Conservation (phyloP, 2,329 filamentous ascomycete species). For the Stagonosporopsis rhizophila region DNA sequence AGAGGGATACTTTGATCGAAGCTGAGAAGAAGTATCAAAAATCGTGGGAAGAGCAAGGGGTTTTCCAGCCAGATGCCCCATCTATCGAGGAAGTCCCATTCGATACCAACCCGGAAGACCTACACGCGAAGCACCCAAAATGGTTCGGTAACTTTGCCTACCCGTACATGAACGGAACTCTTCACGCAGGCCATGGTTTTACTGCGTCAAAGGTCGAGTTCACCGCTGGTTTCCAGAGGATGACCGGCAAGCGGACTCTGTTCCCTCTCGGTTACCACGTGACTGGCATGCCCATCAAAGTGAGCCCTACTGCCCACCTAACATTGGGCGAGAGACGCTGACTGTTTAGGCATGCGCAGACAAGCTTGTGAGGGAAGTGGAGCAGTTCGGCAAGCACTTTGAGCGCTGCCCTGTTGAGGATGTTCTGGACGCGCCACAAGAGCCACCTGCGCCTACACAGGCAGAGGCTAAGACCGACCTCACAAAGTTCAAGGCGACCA, state of each 20-base stretch:
- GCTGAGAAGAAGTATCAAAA: slow-evolving; percentile 93
- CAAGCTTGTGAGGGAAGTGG: slow-evolving; percentile 89
- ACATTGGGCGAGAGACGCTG: background rate
- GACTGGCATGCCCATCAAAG: slow-evolving; percentile 92
- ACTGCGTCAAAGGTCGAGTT: slow-evolving; percentile 95
- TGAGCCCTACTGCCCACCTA: background rate
- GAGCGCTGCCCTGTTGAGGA: slow-evolving; percentile 66
- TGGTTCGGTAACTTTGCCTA: slow-evolving; percentile 85
- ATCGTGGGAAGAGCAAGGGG: slow-evolving; percentile 75
- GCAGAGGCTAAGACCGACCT: slow-evolving; percentile 76
- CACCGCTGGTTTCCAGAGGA: slow-evolving; percentile 81
- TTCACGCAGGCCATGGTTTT: slow-evolving; percentile 93
- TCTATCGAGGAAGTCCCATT: slow-evolving; percentile 78
- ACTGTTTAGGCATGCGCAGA: slow-evolving; percentile 75
- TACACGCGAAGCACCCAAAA: slow-evolving; percentile 84
- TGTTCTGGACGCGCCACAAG: slow-evolving; percentile 53
- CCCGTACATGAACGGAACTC: slow-evolving; percentile 54
- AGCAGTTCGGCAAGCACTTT: slow-evolving; percentile 87
- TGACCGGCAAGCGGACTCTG: slow-evolving; percentile 86
- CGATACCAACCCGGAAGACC: slow-evolving; percentile 74
- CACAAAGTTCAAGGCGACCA: slow-evolving; percentile 84
- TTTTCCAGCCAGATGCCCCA: slow-evolving; percentile 89
- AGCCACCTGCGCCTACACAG: slow-evolving; percentile 66
- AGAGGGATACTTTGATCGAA: slow-evolving; percentile 80
- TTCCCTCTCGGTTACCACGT: slow-evolving; percentile 96